Base-by-base conservation (phyloP, 495 filamentous ascomycete genomes). In the Xylaria curta region DNA sequence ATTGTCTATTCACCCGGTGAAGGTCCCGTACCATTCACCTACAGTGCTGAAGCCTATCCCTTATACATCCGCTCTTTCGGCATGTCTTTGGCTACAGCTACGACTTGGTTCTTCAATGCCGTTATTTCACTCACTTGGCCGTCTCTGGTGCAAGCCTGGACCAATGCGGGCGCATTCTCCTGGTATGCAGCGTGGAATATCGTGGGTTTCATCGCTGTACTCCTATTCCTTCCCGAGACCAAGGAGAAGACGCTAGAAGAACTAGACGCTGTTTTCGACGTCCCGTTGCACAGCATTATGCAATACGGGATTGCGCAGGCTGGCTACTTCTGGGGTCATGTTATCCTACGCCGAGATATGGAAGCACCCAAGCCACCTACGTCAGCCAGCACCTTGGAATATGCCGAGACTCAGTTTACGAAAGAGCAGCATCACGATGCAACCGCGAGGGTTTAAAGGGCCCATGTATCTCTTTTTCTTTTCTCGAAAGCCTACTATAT, bases 21-120 rank as follows among this genome's bases (percentile, higher is more conserved):
- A 76, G 92, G 93, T 0, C 92, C 93, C 0, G 93, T 96, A 0
- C 92, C 93, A 0, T 95, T 94, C 76, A 93, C 92, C 1, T 96
- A 97, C 77, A 91, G 89, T 5, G 93, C 93, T 4, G 93, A 96
- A 77, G 92, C 90, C 0, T 93, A 91, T 76, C 93, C 93, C 2
- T 80, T 95, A 1, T 91, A 93, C 73, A 86, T 93, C n/a, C 89
- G 92, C 3, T 85, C 88, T 0, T 84, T 91, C 42, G 91, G 91
- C 8, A 93, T 93, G 91, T 84, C 84, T 0, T 80, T 89, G 2
- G 91, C 89, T 0, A 92, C 91, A 0, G 89, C 91, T 0, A 93
- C 89, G 1, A 90, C 87, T 0, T 92, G 90, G 88, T 87, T 89
- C 81, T 91, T 92, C 79, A 92, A 92, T 68, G 87, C 88, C 72